A percentile compares a stretch with the other conserved stretches of the same genome.
Evolutionary conservation across 345 rosid genomes (phyloP).

Genomic region (Salix koriyanagi): DNA sequence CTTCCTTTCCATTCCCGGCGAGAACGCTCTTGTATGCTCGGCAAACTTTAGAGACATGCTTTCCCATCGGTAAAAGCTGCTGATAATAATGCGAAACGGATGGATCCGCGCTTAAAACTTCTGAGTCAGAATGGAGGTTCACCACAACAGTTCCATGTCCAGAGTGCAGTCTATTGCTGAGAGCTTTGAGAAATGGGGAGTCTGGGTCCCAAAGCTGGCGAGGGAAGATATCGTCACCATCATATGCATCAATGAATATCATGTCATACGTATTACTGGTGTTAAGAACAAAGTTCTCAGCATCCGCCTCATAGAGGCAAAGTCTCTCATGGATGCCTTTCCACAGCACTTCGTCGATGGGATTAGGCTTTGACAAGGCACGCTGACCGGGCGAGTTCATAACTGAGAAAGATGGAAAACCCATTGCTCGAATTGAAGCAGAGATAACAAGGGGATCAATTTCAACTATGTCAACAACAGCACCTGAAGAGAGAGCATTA

Average conservation of each 20-base stretch:
- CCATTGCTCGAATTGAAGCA: slow-evolving; percentile 70
- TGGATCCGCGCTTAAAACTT: slow-evolving; percentile 20
- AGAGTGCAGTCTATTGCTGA: slow-evolving; percentile 52
- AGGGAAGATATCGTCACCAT: slow-evolving; percentile 88
- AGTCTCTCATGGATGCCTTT: slow-evolving; percentile 82
- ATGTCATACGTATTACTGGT: slow-evolving; percentile 49
- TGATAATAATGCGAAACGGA: slow-evolving; percentile 26
- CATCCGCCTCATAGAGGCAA: slow-evolving; percentile 66
- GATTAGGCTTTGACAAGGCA: slow-evolving; percentile 36
- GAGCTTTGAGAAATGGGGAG: slow-evolving; percentile 58
- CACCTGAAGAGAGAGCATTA: slow-evolving; percentile 41
- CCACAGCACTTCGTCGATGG: slow-evolving; percentile 64
- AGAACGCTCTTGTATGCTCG: slow-evolving; percentile 56
- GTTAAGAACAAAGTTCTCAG: slow-evolving; percentile 57
- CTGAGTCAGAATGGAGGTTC: slow-evolving; percentile 77
- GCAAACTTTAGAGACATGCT: slow-evolving; percentile 51
- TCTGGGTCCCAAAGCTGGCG: slow-evolving; percentile 69
- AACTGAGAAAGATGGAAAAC: slow-evolving; percentile 76
- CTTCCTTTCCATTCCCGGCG: slow-evolving; percentile 19
- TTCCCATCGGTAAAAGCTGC: slow-evolving; percentile 43
- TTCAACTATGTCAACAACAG: slow-evolving; percentile 65
- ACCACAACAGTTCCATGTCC: slow-evolving; percentile 79
- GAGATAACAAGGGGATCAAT: slow-evolving; percentile 83
- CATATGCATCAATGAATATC: slow-evolving; percentile 87
- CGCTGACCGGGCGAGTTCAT: slow-evolving; percentile 45